Percentiles rank a stretch among this genome's conserved stretches.
These are phyloP conservation scores for Ophiostoma sp. DNA, from an alignment of 2,329 filamentous ascomycete species.

Conservation along the genomic window DNA sequence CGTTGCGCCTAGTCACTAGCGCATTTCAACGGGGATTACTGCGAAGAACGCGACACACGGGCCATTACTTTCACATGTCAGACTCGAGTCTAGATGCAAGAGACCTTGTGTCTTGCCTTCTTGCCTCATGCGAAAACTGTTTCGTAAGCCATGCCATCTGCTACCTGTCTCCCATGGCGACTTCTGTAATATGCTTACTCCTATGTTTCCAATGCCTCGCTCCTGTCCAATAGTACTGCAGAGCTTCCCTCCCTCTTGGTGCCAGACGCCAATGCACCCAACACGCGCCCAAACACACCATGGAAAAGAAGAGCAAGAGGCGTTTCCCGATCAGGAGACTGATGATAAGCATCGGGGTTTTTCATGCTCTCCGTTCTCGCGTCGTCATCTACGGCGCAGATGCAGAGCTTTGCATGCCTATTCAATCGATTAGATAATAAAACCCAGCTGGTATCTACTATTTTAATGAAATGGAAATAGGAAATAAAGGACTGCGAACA, in stretches of 20 bases:
- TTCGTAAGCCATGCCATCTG: not conserved
- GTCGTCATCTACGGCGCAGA: not conserved
- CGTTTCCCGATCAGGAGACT: too few relatives aligned
- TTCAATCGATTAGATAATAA: not conserved
- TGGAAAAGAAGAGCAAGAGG: not conserved
- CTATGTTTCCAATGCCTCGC: not conserved
- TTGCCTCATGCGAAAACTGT: not conserved
- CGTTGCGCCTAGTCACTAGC: not conserved
- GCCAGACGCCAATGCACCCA: constrained; percentile 7
- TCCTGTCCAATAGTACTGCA: too few relatives aligned
- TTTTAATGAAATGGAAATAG: not conserved
- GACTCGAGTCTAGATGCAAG: not conserved
- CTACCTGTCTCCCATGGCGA: too few relatives aligned
- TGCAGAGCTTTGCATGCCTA: too few relatives aligned
- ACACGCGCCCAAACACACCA: constrained; percentile 6
- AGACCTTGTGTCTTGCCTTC: not conserved
- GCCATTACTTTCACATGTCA: constrained; percentile 22
- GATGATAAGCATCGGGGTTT: not conserved
- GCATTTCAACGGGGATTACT: constrained; percentile 21
- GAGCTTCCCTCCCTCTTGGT: not conserved
- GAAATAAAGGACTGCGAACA: not conserved
- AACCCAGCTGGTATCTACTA: not conserved
- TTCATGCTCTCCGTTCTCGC: not conserved
- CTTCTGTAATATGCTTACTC: too few relatives aligned
- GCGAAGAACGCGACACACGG: constrained; percentile 16